Conservation (phyloP, 1,284 basidiomycete species). For the Fomitopsis palustris region DNA sequence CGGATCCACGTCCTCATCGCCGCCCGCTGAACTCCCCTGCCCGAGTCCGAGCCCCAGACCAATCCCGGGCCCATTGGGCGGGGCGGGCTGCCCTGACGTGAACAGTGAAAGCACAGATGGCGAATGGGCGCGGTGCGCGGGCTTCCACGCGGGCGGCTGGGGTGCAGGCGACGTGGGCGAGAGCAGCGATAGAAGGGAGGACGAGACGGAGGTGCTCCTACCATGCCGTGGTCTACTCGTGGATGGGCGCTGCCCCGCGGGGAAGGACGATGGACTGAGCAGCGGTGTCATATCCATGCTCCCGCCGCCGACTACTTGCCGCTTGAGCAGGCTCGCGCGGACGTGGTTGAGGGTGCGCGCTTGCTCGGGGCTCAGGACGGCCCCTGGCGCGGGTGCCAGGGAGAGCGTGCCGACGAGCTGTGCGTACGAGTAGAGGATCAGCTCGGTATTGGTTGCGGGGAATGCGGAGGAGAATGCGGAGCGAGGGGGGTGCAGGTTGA, state of each 20-base stretch:
- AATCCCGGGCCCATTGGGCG: conserved; percentile 8
- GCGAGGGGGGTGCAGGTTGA: conserved; percentile 26
- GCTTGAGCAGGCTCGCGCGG: conserved; percentile 47
- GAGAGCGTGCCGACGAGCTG: conserved; percentile 73
- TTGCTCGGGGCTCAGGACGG: conserved; percentile 33
- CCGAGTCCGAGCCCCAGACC: conserved; percentile 23
- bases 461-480: conserved; percentile 41
- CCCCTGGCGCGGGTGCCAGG: conserved; percentile 31
- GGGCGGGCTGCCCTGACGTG: conserved; percentile 15
- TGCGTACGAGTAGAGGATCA: conserved; percentile 85
- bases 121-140: conserved; percentile 25
- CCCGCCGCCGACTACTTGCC: conserved; percentile 63
- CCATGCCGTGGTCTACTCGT: conserved; percentile 32
- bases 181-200: conserved; percentile 52
- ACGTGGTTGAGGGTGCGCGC: conserved; percentile 40
- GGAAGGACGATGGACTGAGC: conserved; percentile 24
- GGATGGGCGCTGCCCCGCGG: conserved; percentile 20
- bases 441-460: conserved; percentile 41
- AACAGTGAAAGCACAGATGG: conserved; percentile 27
- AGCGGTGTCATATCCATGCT: conserved; percentile 70
- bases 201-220: conserved; percentile 51
- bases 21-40: conserved; percentile 11
- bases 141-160: conserved; percentile 17
- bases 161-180: conserved; percentile 25
- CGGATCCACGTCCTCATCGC: conserved; percentile 49